Conservation (phyloP, 2,329 filamentous ascomycete species). For the Aspergillus fructus region DNA sequence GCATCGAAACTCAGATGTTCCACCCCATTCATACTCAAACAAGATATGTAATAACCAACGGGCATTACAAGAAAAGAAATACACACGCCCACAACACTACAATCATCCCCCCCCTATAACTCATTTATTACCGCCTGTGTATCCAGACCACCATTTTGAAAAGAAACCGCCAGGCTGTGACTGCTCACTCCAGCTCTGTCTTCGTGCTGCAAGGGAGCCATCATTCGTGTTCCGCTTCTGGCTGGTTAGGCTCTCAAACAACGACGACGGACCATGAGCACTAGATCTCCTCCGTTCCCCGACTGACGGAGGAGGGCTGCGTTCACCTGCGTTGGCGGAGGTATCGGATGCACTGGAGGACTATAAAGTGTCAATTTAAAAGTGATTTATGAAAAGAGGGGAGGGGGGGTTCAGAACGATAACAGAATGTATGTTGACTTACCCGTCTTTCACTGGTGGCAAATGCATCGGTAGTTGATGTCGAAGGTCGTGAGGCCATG, state of each 20-base stretch:
- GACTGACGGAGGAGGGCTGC: conserved; percentile 16
- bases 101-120: not conserved
- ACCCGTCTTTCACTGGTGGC: conserved; percentile 29
- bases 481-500: conserved; percentile 23
- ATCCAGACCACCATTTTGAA: conserved; percentile 43
- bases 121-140: conserved; percentile 31
- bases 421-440: conserved; percentile 11
- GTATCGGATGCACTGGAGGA: conserved; percentile 29
- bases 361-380: conserved; percentile 15
- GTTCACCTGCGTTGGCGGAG: conserved; percentile 21
- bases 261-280: conserved; percentile 17
- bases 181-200: conserved; percentile 49
- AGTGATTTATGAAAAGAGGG: not conserved
- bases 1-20: not conserved
- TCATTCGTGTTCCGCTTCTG: conserved; percentile 47
- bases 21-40: not conserved
- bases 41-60: not conserved
- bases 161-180: conserved; percentile 37
- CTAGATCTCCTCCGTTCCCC: conserved; percentile 31
- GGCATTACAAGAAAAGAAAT: not conserved
- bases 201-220: conserved; percentile 33
- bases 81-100: not conserved
- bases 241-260: conserved; percentile 38
- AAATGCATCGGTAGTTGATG: conserved; percentile 20
- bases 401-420: not conserved